Evolutionary conservation across 768 basidiomycete species (phyloP), one percentile per base, ranked within the genome.

Genomic region (Psilocybe tampanensis): DNA sequence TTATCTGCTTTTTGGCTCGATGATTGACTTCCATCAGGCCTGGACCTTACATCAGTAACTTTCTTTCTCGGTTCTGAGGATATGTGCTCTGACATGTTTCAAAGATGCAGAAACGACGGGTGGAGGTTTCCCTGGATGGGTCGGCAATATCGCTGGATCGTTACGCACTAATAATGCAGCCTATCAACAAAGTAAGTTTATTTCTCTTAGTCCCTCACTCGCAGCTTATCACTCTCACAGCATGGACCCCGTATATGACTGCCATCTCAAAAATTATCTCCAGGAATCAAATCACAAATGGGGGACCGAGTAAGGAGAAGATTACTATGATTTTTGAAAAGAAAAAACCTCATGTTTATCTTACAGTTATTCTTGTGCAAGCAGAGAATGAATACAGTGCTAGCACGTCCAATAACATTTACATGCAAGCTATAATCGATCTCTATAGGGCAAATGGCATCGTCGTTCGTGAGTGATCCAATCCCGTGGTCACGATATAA

Each of bases 81-180:
- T n/a, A 29, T 15, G 11, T 26, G n/a, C 33, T 33, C 11, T 47
- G 9, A 50, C 8, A 1, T 9, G 1, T 4, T 29, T 33, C 42
- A 15, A n/a, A 67, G 79, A 81, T 60, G 80, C 64, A 7, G 81
- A 82, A 66, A 81, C 81, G 3, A 81, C 81, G 3, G 81, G 81
- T 7, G 81, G 81, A 15, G 81, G 83, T 4, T 82, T 85, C 59
- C 84, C 84, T 12, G 83, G 83, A 5, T 84, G 82, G 83, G 80
- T 81, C 32, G 82, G 79, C 8, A 81, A 82, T 65, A 78, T 81
- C 23, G 77, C 80, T 29, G 80, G 80, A 18, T 65, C 70, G 39
- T 73, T 82, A 53, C 72, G 82, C 33, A 82, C 81, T 18, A 78
- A 82, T 48, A 80, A 83, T 64, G 59, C 76, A 6, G 74, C 72